Evolutionary conservation across 1,284 basidiomycete species (phyloP), one percentile per base, ranked within the genome.

Genomic region (Ustilago bromivora): DNA sequence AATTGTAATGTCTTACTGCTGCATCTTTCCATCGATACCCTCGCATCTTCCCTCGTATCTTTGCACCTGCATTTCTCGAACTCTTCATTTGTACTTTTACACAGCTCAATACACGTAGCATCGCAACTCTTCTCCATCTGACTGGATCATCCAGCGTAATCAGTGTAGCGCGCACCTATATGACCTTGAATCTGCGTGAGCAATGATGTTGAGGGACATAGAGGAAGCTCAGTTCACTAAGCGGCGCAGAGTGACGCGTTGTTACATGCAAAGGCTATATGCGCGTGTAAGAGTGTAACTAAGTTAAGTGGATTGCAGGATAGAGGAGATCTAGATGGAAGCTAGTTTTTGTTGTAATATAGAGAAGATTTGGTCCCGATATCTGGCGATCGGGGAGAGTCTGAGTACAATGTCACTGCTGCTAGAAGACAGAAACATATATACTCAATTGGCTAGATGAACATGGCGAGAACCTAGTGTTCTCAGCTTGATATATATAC

Each of bases 41-140:
- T 19, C 41, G 52, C 47, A 12, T 8, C 19, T 13, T 34, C 36
- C 46, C 11, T 41, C 36, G 15, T 36, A 23, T 56, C 43, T 41
- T 19, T 31, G n/a, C 55, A 31, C 7, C n/a, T 23, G 7, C 28
- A 31, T 19, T 43, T 31, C 40, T 34, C 4, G 60, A 54, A 15
- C n/a, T 13, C 55, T 51, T 58, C 61, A 61, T 57, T 11, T 73
- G 65, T 73, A 73, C 71, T 73, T 65, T 35, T 73, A 67, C 43
- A 54, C 61, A 64, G 23, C 17, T 19, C 62, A 61, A 43, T 57
- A 28, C 59, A 40, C n/a, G 34, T 31, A 11, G 32, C 49, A 40
- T 28, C 35, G 31, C 17, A n/a, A 28, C 3, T 15, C 55, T 15
- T 28, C 23, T 31, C 41, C 12, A 3, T 23, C 9, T 8, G 9